Base-by-base conservation (phyloP, 2,329 filamentous ascomycete species). In the Phyllosticta ampelicida region DNA sequence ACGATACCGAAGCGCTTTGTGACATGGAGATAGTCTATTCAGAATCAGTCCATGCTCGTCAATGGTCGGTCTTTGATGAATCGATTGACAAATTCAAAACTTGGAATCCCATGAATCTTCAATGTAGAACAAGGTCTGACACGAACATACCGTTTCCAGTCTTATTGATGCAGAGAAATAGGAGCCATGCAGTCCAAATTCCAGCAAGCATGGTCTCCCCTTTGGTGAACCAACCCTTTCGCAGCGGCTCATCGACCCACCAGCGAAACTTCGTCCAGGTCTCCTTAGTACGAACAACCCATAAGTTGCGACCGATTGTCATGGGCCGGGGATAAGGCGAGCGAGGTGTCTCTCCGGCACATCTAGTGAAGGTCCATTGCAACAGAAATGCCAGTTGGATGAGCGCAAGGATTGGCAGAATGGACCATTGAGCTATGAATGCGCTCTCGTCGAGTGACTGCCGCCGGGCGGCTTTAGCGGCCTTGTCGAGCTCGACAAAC, bases 1-100 rank as follows among this genome's bases (percentile, higher is more conserved):
- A 85, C 75, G 52, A 81, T 80, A 18, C 79, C 82, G 56, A 85
- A 75, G 5, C 82, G 77, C 69, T 84, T 85, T 21, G 83, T 85
- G 21, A 85, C 70, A 66, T 85, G 83, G 28, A 85, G 73, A 59
- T 85, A 85, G 67, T 85, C 82, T 83, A 54, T 3, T 10, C 18
- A 62, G n/a, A 53, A 20, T 51, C 20, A 57, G 52, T n/a, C n/a
- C n/a, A n/a, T n/a, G n/a, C n/a, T n/a, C n/a, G n/a, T n/a, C n/a
- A n/a, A n/a, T n/a, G n/a, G n/a, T n/a, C n/a, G n/a, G n/a, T n/a
- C n/a, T n/a, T n/a, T n/a, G n/a, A n/a, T 8, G 23, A 26, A 26
- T 26, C 8, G 3, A 26, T 26, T 23, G 11, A 18, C 9, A 16
- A 5, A n/a, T 18, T 19, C 20, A n/a, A 6, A 13, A n/a, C n/a